Evolutionary conservation across 176 grass and related monocot species (phyloP), one percentile per base, ranked within the genome.

Genomic region (Panicum miliaceum): DNA sequence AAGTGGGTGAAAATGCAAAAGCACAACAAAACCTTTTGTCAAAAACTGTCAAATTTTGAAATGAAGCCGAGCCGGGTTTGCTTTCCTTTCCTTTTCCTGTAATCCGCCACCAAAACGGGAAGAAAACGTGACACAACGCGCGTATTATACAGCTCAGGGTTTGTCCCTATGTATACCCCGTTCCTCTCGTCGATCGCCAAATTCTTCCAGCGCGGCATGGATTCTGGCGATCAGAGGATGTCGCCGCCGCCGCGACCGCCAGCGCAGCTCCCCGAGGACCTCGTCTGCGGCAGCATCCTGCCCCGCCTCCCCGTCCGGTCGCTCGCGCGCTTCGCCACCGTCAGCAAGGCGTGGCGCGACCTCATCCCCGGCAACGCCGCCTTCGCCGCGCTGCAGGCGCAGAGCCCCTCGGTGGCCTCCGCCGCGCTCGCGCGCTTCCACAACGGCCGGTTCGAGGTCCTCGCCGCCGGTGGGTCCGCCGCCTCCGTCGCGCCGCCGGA

Each of bases 291-390:
- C 35, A 1, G 46, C 35, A 84, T 84, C 60, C 82, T 84, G 6
- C 1, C 82, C 2, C 71, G 45, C 32, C 82, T 84, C 20, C 60
- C 82, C 14, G 50, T 76, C 43, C 70, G 59, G 11, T 36, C 26
- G 19, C 71, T 84, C 45, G 3, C 14, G 43, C 71, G 82, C 69
- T 12, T 41, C 20, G 29, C 82, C 69, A 1, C 46, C 71, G 82
- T 76, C 59, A 76, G 71, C 59, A 84, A 68, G 72, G 61, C 58
- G n/a, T 84, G 82, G 82, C 20, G 45, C 47, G 35, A 26, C 15
- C 58, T 76, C 70, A 84, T 84, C 82, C 46, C 25, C 61, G 13
- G 6, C 34, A 34, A 68, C 15, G 20, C 58, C 29, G 15, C 4
- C 35, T 84, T 84, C 73, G 46, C 72, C 43, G 20, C 42, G 58